These are phyloP conservation scores for Yarrowia sp. DNA, from an alignment of 805 yeast species.

Conservation along the genomic window DNA sequence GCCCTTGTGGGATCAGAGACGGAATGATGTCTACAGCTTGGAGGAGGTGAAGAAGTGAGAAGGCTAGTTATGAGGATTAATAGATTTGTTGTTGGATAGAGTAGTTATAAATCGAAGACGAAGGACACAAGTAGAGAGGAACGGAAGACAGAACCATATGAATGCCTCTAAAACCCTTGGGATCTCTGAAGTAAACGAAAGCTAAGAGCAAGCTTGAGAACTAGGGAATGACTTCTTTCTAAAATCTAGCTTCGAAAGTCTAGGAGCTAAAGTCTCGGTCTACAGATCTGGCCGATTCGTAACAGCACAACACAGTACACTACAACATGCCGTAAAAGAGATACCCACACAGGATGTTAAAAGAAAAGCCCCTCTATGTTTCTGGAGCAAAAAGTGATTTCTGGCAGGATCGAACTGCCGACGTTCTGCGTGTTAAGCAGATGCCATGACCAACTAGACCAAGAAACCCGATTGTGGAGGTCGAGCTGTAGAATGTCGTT, in stretches of 20 bases:
- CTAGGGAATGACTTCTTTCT: too few relatives aligned
- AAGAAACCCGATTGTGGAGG: constrained; percentile 45
- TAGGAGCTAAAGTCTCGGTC: too few relatives aligned
- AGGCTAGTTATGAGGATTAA: too few relatives aligned
- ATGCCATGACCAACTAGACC: constrained; percentile 99
- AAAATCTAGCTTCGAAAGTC: too few relatives aligned
- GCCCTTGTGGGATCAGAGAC: constrained; percentile 39
- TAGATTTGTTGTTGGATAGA: too few relatives aligned
- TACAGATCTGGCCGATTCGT: too few relatives aligned
- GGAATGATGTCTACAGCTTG: constrained; percentile 22
- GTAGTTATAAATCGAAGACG: too few relatives aligned
- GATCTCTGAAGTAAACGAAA: too few relatives aligned
- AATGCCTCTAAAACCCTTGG: too few relatives aligned
- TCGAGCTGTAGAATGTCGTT: neutral
- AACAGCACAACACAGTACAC: constrained; percentile 1
- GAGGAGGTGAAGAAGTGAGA: neutral
- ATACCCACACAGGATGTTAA: neutral
- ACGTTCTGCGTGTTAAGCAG: constrained; percentile 99
- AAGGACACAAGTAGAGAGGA: too few relatives aligned
- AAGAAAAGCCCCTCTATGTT: neutral
- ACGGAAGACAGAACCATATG: too few relatives aligned
- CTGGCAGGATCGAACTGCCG: constrained; percentile 99
- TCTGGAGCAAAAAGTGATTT: constrained; percentile 21
- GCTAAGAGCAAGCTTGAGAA: too few relatives aligned
- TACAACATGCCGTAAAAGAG: neutral